These are phyloP conservation scores for Coniochaeta hoffmannii DNA, from an alignment of 2,329 filamentous ascomycete genomes.

Conservation along the genomic window DNA sequence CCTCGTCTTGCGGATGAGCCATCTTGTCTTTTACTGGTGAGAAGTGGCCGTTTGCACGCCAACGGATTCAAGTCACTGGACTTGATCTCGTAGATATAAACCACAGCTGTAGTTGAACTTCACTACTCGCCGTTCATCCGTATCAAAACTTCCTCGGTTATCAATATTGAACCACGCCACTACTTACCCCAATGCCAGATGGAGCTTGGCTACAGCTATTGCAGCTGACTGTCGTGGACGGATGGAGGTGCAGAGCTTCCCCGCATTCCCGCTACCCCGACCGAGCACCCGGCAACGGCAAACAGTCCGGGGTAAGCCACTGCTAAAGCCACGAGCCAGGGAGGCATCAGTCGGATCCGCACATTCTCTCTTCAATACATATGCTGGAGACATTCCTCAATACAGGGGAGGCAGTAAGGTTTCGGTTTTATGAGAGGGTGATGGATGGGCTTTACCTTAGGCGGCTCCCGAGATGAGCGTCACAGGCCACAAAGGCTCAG, in stretches of 20 bases:
- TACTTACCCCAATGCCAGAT: neutral
- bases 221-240: neutral
- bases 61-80: neutral
- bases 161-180: neutral
- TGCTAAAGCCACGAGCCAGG: neutral
- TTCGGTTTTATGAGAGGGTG: too few species aligned
- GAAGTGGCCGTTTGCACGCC: too few species aligned
- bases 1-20: constrained; percentile 41
- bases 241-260: constrained; percentile 10
- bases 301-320: constrained; percentile 3
- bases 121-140: neutral
- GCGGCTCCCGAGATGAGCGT: too few species aligned
- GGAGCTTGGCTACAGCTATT: neutral
- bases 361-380: too few species aligned
- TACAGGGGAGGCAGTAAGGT: too few species aligned
- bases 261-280: constrained; percentile 11
- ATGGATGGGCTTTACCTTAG: too few species aligned
- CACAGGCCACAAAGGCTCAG: too few species aligned
- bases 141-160: neutral
- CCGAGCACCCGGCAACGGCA: constrained; percentile 1
- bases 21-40: constrained; percentile 17
- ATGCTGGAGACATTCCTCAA: too few species aligned
- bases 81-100: neutral
- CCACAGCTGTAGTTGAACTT: neutral
- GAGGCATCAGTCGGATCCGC: neutral